These are phyloP conservation scores for Hypoxylon sp. DNA, from an alignment of 2,329 filamentous ascomycete genomes.

Conservation along the genomic window DNA sequence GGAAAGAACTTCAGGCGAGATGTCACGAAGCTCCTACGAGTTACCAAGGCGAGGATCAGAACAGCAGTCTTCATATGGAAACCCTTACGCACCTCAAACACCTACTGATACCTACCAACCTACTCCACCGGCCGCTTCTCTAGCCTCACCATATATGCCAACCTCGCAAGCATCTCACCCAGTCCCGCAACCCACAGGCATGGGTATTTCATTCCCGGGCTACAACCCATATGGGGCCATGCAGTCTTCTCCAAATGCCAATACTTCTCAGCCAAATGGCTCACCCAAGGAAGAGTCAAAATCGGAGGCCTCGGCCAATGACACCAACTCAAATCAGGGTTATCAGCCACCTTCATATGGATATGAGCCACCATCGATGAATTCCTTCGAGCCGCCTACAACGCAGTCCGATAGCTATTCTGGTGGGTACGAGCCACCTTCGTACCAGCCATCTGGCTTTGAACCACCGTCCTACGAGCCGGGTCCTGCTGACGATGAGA, in stretches of 20 bases:
- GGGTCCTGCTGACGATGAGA: conserved; percentile 63
- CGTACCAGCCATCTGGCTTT: conserved; percentile 72
- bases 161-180: conserved; percentile 42
- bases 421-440: conserved; percentile 71
- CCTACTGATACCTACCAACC: conserved; percentile 55
- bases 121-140: conserved; percentile 37
- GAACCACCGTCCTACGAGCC: conserved; percentile 72
- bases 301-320: conserved; percentile 36
- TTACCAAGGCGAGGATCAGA: conserved; percentile 60
- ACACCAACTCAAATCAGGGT: conserved; percentile 41
- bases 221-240: conserved; percentile 50
- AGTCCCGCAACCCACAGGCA: conserved; percentile 32
- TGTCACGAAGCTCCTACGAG: conserved; percentile 60
- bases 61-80: conserved; percentile 54
- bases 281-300: conserved; percentile 35
- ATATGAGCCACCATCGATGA: conserved; percentile 65
- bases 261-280: conserved; percentile 26
- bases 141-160: conserved; percentile 47
- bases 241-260: conserved; percentile 36
- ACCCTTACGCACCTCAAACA: conserved; percentile 55
- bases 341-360: conserved; percentile 66
- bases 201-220: conserved; percentile 49
- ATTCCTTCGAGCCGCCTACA: conserved; percentile 53
- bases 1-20: conserved; percentile 62
- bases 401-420: conserved; percentile 51